phyloP scores from a whole-genome alignment of 768 basidiomycete genomes.

The Botryobasidium botryosum region DNA sequence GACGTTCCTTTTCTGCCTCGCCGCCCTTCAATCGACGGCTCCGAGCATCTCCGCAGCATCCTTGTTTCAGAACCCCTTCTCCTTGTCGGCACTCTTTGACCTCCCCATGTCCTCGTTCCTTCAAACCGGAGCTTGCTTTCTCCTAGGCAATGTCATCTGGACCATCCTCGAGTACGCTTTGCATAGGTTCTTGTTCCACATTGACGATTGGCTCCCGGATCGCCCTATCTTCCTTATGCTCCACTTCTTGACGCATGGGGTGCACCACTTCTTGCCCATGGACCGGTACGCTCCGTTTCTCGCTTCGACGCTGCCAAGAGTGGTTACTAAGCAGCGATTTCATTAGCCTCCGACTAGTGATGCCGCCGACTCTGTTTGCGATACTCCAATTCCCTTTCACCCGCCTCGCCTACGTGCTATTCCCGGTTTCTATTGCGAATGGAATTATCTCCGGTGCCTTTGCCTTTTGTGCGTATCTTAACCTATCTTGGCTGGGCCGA shows the following conservation, averaged over 20 bases:
- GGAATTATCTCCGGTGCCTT: constrained; percentile 77
- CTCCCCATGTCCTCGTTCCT: constrained; percentile 35
- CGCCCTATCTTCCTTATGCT: constrained; percentile 56
- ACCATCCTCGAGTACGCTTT: constrained; percentile 83
- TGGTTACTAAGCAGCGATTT: constrained; percentile 7
- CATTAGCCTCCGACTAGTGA: constrained; percentile 52
- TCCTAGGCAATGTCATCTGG: constrained; percentile 81
- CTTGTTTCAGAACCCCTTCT: constrained; percentile 9
- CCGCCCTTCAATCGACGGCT: constrained; percentile 48
- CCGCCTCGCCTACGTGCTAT: constrained; percentile 58
- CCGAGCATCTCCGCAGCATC: constrained; percentile 17
- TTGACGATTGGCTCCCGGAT: constrained; percentile 80
- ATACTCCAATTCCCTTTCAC: constrained; percentile 75
- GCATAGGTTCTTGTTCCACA: constrained; percentile 95
- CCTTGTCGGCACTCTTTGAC: constrained; percentile 25
- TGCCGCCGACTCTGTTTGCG: constrained; percentile 81
- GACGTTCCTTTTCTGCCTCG: constrained; percentile 60
- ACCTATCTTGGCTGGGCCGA: constrained; percentile 7
- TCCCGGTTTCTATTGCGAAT: constrained; percentile 75
- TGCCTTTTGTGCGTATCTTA: constrained; percentile 25
- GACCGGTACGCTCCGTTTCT: constrained; percentile 40
- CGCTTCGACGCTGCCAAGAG: constrained; percentile 4
- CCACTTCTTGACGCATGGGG: constrained; percentile 87
- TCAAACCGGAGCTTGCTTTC: constrained; percentile 51
- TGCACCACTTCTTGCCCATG: constrained; percentile 98